These are phyloP conservation scores for Boletus pseudo-olivaceus DNA, from an alignment of 768 basidiomycete species.

Conservation along the genomic window DNA sequence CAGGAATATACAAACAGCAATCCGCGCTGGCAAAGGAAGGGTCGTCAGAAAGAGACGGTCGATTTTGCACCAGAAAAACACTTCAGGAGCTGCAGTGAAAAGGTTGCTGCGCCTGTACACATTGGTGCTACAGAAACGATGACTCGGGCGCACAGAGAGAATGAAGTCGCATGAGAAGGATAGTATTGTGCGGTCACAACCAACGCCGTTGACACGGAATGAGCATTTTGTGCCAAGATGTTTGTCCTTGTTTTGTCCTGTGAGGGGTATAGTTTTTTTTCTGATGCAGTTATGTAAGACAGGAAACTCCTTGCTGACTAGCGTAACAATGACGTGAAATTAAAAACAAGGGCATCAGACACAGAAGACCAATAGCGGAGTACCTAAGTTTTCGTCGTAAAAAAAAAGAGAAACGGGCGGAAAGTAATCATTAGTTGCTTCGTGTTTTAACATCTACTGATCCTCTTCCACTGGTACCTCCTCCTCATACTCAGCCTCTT, in stretches of 20 bases:
- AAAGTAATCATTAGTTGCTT: conserved; percentile 18
- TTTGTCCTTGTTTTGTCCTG: conserved; percentile 12
- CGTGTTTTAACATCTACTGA: conserved; percentile 34
- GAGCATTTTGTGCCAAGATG: not conserved
- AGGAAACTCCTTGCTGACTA: conserved; percentile 20
- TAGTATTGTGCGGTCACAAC: not conserved
- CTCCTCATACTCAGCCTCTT: conserved; percentile 89
- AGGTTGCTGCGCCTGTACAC: conserved; percentile 32
- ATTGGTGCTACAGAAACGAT: conserved; percentile 19
- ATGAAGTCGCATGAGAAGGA: not conserved
- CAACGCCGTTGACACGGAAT: not conserved
- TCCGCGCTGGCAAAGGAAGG: conserved; percentile 8
- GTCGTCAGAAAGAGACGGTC: conserved; percentile 6
- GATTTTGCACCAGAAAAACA: conserved; percentile 29
- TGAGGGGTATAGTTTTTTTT: not conserved
- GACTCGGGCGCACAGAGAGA: not conserved
- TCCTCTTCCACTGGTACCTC: conserved; percentile 63
- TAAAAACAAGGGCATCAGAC: conserved; percentile 30
- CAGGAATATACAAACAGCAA: not conserved
- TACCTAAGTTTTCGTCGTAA: conserved; percentile 37
- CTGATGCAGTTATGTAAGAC: conserved; percentile 11
- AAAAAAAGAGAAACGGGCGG: conserved; percentile 12
- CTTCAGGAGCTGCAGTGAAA: conserved; percentile 32
- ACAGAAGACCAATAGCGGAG: conserved; percentile 31
- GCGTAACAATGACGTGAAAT: conserved; percentile 32